Conservation (phyloP, 495 filamentous ascomycete species). For the Xanthoparmelia taractica region DNA sequence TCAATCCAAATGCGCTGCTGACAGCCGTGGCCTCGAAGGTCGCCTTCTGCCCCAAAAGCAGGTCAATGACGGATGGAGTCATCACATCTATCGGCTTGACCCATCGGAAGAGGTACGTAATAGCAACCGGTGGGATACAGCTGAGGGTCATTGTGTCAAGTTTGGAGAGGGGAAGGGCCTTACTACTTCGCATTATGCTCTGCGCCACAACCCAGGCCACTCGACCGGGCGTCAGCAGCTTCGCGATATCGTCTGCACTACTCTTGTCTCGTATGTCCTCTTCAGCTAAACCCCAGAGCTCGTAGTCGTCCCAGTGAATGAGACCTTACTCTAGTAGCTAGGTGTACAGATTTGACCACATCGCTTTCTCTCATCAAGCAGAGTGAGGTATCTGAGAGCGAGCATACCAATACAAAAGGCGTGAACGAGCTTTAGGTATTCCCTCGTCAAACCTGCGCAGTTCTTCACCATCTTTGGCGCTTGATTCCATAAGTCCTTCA, state of each 20-base stretch:
- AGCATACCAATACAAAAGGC: slow-evolving; percentile 38
- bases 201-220: slow-evolving; percentile 32
- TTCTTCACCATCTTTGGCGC: slow-evolving; percentile 28
- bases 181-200: slow-evolving; percentile 28
- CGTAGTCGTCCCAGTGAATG: slow-evolving; percentile 29
- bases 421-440: slow-evolving; percentile 29
- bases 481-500: slow-evolving; percentile 34
- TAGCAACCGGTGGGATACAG: slow-evolving; percentile 31
- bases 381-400: slow-evolving; percentile 31
- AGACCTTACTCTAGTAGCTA: slow-evolving; percentile 31
- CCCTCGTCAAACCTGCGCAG: slow-evolving; percentile 22
- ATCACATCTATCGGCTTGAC: slow-evolving; percentile 34
- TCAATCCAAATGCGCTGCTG: slow-evolving; percentile 30
- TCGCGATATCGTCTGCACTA: slow-evolving; percentile 33
- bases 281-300: slow-evolving; percentile 30
- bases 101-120: slow-evolving; percentile 38
- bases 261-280: slow-evolving; percentile 34
- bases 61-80: slow-evolving; percentile 31
- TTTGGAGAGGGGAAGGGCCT: slow-evolving; percentile 31
- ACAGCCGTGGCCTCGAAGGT: slow-evolving; percentile 29
- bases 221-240: slow-evolving; percentile 31
- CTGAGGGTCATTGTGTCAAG: slow-evolving; percentile 36
- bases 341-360: slow-evolving; percentile 34
- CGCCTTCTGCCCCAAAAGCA: slow-evolving; percentile 23
- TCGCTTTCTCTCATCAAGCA: slow-evolving; percentile 26